Base-by-base conservation (phyloP, 2,329 filamentous ascomycete genomes). In the Calonectria pseudoturangicola region DNA sequence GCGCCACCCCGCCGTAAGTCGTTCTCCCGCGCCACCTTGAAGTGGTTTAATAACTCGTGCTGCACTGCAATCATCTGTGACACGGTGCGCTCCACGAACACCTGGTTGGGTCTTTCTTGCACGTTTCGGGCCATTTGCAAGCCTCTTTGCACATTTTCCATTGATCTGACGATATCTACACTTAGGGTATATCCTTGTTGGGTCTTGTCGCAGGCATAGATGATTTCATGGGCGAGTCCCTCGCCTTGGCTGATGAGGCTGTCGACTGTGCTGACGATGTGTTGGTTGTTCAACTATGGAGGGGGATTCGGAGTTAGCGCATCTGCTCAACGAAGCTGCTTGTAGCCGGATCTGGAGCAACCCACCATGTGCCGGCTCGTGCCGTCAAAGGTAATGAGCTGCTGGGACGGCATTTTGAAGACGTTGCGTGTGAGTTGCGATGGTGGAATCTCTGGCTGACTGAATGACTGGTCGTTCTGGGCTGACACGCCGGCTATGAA, bases 41-140 rank as follows among this genome's bases (percentile, higher is more conserved):
- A 60, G 13, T 41, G 39, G 36, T 41, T 25, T 13, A 60, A 21
- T 36, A 60, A 36, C 54, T 60, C 33, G 12, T 60, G 33, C 33
- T 60, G 54, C 0, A 60, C 30, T 6, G 33, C 9, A 25, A 60
- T 43, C 54, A 60, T 41, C 33, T 25, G 21, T 36, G 13, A 30
- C 33, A 60, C 15, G 30, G 18, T 41, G n/a, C 21, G 33, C 21
- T 60, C 54, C 3, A 41, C 33, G 2, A 39, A 39, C n/a, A 60
- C 33, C 54, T 60, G 54, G 54, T 60, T 60, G 54, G 54, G 54
- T 21, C 54, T 21, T 18, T 60, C 54, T 13, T 41, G 33, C 12
- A 39, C 54, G 2, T 18, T 25, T 3, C 36, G 12, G 21, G 54
- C 54, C n/a, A 60, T 60, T 21, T 41, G 33, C 54, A 60, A 33